Percentiles rank a stretch among this genome's conserved stretches.
phyloP scores from a whole-genome alignment of 768 basidiomycete species.

The Pleurotus pulmonarius region DNA sequence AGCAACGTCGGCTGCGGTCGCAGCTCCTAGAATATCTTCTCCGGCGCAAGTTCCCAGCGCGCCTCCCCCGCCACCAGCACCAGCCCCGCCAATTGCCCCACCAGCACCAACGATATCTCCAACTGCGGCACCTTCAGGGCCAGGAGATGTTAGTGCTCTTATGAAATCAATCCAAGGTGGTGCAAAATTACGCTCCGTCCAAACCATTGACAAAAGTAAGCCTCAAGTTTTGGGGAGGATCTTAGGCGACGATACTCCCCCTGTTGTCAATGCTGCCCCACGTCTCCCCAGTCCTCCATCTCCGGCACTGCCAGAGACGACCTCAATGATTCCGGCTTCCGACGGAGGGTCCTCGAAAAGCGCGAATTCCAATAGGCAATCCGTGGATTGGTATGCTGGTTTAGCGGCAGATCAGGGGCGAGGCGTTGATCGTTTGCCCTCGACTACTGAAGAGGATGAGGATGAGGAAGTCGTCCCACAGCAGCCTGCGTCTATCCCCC shows the following conservation, averaged over 20 bases:
- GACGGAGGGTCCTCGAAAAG: conserved; percentile 8
- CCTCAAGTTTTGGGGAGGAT: conserved; percentile 72
- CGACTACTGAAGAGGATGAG: conserved; percentile 61
- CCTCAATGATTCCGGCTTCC: conserved; percentile 20
- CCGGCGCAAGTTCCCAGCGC: conserved; percentile 31
- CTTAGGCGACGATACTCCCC: conserved; percentile 68
- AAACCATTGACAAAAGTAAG: conserved; percentile 81
- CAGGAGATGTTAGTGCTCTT: conserved; percentile 60
- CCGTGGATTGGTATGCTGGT: conserved; percentile 89
- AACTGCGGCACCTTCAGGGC: conserved; percentile 34
- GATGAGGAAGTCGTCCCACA: conserved; percentile 34
- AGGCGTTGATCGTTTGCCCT: conserved; percentile 38
- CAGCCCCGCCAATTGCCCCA: conserved; percentile 20
- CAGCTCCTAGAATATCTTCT: conserved; percentile 22
- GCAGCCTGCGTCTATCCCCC: conserved; percentile 35
- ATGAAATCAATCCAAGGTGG: conserved; percentile 80
- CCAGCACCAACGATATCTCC: conserved; percentile 32
- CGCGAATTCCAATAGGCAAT: conserved; percentile 56
- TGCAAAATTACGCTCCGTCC: conserved; percentile 62
- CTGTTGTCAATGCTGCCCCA: conserved; percentile 52
- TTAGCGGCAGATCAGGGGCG: conserved; percentile 70
- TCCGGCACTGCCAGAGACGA: conserved; percentile 25
- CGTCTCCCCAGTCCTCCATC: conserved; percentile 38
- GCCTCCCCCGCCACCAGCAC: conserved; percentile 22
- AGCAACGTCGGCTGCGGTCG: conserved; percentile 21